Base-by-base conservation (phyloP, 2,329 filamentous ascomycete species). In the Paradendryphiella salina region DNA sequence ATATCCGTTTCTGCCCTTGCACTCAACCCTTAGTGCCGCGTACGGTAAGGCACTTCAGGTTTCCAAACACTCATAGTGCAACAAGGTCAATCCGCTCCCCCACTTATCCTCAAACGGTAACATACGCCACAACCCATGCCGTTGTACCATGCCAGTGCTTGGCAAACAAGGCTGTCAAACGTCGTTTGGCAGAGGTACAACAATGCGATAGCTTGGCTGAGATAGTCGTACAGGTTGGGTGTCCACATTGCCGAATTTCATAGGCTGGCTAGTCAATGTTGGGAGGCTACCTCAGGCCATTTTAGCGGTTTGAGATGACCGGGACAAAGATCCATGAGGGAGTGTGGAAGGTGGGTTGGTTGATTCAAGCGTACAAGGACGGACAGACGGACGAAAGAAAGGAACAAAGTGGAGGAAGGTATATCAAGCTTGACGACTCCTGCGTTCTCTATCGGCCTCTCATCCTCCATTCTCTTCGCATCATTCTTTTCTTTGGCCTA, bases 51-150 rank as follows among this genome's bases (percentile, higher is more conserved):
- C 60, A 60, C 47, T 44, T 49, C 50, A 54, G 56, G 65, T 66
- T 66, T 67, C 60, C 52, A 65, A 65, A 65, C 60, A 54, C 45
- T 38, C 53, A 55, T 57, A 56, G 63, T 43, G 52, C 60, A 53
- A 47, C 52, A 59, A 23, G 50, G 60, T 57, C 50, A 60, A 40
- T 48, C 35, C 34, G 39, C 28, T 29, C 54, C 56, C 61, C 63
- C 63, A 64, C 61, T 46, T 52, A 53, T 41, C 54, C 54, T 67
- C 63, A 63, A 65, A 66, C 63, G 38, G 45, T 33, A 58, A 20
- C 50, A 41, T 52, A 54, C 54, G 50, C 54, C 56, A 54, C 46
- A 15, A 44, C 29, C 17, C 34, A 28, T 37, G 36, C 51, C 33
- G 29, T 47, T 42, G 39, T 39, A 33, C 32, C 43, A 52, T 53